A percentile compares a stretch with the other conserved stretches of the same genome.
These are phyloP conservation scores for Candida sp. DNA, from an alignment of 1,139 yeast genomes.

Conservation along the genomic window DNA sequence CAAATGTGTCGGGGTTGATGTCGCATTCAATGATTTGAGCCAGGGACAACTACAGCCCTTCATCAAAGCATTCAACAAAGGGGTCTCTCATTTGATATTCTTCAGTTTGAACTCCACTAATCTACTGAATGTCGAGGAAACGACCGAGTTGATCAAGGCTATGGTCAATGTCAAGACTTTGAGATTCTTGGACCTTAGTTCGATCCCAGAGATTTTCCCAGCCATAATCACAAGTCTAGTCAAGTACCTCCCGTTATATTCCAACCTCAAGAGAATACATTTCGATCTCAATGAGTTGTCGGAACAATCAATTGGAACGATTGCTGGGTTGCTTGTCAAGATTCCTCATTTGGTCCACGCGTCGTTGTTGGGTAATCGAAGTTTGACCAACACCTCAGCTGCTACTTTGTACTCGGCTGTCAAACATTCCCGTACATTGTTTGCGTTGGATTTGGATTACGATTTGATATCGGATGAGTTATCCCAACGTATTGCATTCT, in stretches of 20 bases:
- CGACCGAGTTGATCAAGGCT: slow-evolving; percentile 53
- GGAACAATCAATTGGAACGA: slow-evolving; percentile 64
- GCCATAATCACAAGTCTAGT: slow-evolving; percentile 64
- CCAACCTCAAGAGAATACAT: slow-evolving; percentile 72
- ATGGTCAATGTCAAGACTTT: slow-evolving; percentile 58
- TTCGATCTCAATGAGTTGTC: slow-evolving; percentile 74
- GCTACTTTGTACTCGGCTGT: slow-evolving; percentile 76
- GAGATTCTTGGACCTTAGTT: slow-evolving; percentile 78
- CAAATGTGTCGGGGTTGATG: slow-evolving; percentile 78
- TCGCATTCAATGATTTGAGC: slow-evolving; percentile 80
- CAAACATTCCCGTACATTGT: slow-evolving; percentile 63
- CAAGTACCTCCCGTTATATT: slow-evolving; percentile 66
- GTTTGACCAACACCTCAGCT: slow-evolving; percentile 59
- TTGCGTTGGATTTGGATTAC: slow-evolving; percentile 75
- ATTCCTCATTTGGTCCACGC: slow-evolving; percentile 77
- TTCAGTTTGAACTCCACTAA: slow-evolving; percentile 78
- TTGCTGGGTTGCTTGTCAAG: slow-evolving; percentile 72
- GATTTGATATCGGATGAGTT: slow-evolving; percentile 70
- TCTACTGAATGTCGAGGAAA: slow-evolving; percentile 56
- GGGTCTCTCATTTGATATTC: slow-evolving; percentile 50
- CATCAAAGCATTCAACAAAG: slow-evolving; percentile 41
- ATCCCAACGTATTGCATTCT: slow-evolving; percentile 78
- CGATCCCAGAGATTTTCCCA: slow-evolving; percentile 77
- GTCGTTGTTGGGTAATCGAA: slow-evolving; percentile 68
- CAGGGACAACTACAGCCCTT: slow-evolving; percentile 56